Evolutionary conservation across 371 early-diverging fungal genomes (phyloP).

Genomic region (Mortierella sp.): DNA sequence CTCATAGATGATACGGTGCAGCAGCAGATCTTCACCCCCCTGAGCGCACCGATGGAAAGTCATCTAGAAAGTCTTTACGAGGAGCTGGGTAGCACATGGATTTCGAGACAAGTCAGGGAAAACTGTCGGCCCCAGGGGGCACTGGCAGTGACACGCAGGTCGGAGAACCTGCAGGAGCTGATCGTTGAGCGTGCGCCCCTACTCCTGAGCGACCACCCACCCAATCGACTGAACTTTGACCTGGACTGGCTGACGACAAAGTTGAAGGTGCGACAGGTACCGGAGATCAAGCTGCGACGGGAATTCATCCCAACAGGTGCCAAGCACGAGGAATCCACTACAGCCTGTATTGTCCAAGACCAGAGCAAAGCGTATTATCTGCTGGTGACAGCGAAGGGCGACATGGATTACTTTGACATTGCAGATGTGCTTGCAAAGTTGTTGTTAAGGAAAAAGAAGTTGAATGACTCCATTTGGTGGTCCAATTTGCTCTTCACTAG

Average conservation of each 20-base stretch:
- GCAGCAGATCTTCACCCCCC: constrained; percentile 80
- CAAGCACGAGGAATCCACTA: constrained; percentile 70
- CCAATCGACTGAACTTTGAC: constrained; percentile 62
- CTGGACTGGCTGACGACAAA: constrained; percentile 64
- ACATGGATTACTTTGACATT: constrained; percentile 86
- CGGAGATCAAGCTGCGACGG: constrained; percentile 70
- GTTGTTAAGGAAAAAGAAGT: constrained; percentile 34
- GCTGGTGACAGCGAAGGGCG: constrained; percentile 72
- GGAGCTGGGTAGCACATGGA: constrained; percentile 75
- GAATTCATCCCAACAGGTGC: constrained; percentile 70
- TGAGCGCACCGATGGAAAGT: constrained; percentile 75
- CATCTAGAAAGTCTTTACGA: constrained; percentile 76
- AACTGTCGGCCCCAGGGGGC: constrained; percentile 62
- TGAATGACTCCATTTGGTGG: constrained; percentile 55
- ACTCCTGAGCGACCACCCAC: constrained; percentile 74
- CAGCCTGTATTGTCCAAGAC: constrained; percentile 70
- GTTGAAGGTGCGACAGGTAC: constrained; percentile 63
- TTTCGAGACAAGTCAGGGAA: constrained; percentile 73
- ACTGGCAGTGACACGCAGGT: constrained; percentile 60
- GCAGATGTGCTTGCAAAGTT: constrained; percentile 68
- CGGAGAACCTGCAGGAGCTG: constrained; percentile 69
- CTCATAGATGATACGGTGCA: constrained; percentile 85
- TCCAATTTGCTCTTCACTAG: constrained; percentile 46
- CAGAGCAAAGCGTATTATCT: constrained; percentile 56
- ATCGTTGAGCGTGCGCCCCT: constrained; percentile 86